These are phyloP conservation scores for Chlorophyllum brunneum DNA, from an alignment of 768 basidiomycete species.

Conservation along the genomic window DNA sequence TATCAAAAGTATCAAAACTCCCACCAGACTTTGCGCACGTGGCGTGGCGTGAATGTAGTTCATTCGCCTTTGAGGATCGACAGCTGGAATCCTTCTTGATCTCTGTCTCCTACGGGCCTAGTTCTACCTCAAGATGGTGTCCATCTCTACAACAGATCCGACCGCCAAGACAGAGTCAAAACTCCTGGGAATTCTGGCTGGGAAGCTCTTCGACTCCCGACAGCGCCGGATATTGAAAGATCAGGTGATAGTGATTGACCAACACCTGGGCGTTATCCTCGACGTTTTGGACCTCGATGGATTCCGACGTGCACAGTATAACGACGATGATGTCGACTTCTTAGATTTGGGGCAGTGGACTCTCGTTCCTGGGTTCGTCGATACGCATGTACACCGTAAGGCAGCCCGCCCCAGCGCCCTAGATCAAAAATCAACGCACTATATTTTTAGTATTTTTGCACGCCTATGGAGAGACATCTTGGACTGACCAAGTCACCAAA, in stretches of 20 bases:
- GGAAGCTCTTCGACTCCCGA: slow-evolving; percentile 49
- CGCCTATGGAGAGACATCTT: slow-evolving; percentile 54
- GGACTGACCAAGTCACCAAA: slow-evolving; percentile 59
- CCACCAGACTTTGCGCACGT: not conserved
- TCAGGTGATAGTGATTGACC: slow-evolving; percentile 45
- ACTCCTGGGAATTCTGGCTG: slow-evolving; percentile 33
- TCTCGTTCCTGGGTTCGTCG: slow-evolving; percentile 55
- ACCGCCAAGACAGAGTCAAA: not conserved
- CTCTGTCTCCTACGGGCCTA: not conserved
- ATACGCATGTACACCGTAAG: slow-evolving; percentile 54
- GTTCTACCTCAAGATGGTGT: not conserved
- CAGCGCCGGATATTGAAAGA: slow-evolving; percentile 36
- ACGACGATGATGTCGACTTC: slow-evolving; percentile 24
- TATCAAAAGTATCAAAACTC: not conserved
- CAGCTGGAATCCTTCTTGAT: not conserved
- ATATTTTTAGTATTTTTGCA: slow-evolving; percentile 50
- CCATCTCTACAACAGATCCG: not conserved
- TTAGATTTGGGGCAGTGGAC: slow-evolving; percentile 45
- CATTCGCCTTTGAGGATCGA: not conserved
- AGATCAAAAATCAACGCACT: not conserved
- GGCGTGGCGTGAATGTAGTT: not conserved
- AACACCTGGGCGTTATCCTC: slow-evolving; percentile 43
- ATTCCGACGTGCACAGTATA: slow-evolving; percentile 7
- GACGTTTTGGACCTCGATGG: slow-evolving; percentile 28
- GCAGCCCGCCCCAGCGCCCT: not conserved